Evolutionary conservation across 2,329 filamentous ascomycete genomes (phyloP).

Genomic region (Cercospora sp.): DNA sequence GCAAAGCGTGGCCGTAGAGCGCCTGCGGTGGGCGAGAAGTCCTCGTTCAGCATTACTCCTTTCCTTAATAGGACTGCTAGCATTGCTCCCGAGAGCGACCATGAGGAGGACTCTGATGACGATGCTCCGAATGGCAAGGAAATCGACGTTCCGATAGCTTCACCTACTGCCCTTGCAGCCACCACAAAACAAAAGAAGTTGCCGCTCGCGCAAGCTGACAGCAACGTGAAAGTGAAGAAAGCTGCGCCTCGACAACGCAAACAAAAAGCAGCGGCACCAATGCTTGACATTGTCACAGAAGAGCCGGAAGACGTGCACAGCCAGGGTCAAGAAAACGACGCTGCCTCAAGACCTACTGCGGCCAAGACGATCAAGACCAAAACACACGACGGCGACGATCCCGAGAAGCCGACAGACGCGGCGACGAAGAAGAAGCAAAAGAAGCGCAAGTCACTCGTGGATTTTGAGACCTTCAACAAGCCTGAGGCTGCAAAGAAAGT

Average conservation of each 20-base stretch:
- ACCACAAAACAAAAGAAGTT: constrained; percentile 41
- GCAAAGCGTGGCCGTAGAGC: constrained; percentile 50
- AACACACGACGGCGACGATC: constrained; percentile 34
- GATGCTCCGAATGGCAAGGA: constrained; percentile 32
- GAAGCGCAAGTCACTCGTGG: constrained; percentile 51
- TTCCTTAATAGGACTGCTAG: constrained; percentile 77
- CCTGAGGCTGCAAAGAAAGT: constrained; percentile 34
- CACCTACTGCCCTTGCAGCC: constrained; percentile 29
- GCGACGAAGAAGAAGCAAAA: constrained; percentile 42
- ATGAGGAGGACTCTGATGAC: constrained; percentile 33
- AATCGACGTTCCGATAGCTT: constrained; percentile 29
- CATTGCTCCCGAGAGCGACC: constrained; percentile 48
- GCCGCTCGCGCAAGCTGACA: constrained; percentile 47
- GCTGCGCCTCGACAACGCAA: constrained; percentile 40
- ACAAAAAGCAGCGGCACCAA: constrained; percentile 39
- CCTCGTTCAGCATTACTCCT: constrained; percentile 88
- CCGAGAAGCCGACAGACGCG: constrained; percentile 39
- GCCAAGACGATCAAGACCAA: constrained; percentile 45
- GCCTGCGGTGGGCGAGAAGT: constrained; percentile 76
- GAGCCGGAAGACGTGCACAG: constrained; percentile 41
- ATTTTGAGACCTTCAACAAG: constrained; percentile 43
- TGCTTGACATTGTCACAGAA: constrained; percentile 48
- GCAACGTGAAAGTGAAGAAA: constrained; percentile 46
- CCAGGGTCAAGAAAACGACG: constrained; percentile 42
- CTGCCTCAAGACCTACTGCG: constrained; percentile 29